Evolutionary conservation across 2,329 filamentous ascomycete genomes (phyloP).

Genomic region (Ophiostoma fasciatum): DNA sequence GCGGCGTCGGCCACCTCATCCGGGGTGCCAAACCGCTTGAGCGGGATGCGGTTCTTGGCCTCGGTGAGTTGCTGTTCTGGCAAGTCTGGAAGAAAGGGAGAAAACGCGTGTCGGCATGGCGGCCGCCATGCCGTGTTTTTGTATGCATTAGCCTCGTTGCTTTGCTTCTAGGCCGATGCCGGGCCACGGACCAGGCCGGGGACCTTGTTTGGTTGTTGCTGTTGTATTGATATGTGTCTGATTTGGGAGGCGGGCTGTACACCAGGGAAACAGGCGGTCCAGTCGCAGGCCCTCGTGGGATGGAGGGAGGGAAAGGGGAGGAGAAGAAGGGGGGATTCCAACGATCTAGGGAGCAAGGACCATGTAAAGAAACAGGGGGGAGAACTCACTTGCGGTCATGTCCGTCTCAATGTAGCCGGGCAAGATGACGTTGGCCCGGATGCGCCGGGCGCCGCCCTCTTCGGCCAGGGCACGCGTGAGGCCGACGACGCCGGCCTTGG

Average conservation of each 20-base stretch:
- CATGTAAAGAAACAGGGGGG: too few species aligned
- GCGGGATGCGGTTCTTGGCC: constrained; percentile 36
- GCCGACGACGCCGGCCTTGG: constrained; percentile 65
- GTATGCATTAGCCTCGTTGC: constrained; percentile 3
- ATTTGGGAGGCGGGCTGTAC: too few species aligned
- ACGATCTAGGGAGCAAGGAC: too few species aligned
- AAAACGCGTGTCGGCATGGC: too few species aligned
- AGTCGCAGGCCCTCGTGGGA: too few species aligned
- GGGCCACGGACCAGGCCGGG: too few species aligned
- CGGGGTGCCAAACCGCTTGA: constrained; percentile 48
- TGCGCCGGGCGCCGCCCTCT: constrained; percentile 43
- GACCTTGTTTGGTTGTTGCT: too few species aligned
- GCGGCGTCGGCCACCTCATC: constrained; percentile 73
- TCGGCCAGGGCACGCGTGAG: constrained; percentile 52
- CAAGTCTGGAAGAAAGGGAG: not conserved
- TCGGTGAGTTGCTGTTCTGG: not conserved
- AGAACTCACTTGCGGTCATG: constrained; percentile 59
- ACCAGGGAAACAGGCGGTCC: too few species aligned
- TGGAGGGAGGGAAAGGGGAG: too few species aligned
- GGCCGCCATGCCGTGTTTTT: not conserved
- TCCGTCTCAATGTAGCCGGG: constrained; percentile 72
- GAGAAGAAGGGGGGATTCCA: too few species aligned
- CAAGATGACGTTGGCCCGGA: constrained; percentile 67
- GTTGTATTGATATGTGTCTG: too few species aligned
- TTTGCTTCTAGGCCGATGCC: too few species aligned